Evolutionary conservation across 2,329 filamentous ascomycete genomes (phyloP).

Genomic region (Diaporthe capsici): DNA sequence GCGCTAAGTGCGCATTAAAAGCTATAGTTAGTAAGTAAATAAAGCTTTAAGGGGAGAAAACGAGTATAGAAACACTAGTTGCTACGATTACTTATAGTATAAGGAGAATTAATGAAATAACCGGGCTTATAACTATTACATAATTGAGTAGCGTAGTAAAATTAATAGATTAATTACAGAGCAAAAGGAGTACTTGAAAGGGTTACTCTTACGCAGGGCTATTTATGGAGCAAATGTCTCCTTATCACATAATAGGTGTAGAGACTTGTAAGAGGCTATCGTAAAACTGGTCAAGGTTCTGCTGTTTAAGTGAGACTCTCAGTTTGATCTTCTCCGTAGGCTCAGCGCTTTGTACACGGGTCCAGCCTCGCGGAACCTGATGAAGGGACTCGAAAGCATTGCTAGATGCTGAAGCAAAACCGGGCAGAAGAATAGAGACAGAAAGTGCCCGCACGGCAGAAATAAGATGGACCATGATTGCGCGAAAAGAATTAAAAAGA

Average conservation of each 20-base stretch:
- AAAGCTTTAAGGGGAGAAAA: no score
- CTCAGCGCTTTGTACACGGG: neutral
- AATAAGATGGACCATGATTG: neutral
- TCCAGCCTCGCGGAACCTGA: slow-evolving; percentile 34
- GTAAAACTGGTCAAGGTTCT: slow-evolving; percentile 35
- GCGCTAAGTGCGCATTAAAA: no score
- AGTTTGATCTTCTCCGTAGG: slow-evolving; percentile 15
- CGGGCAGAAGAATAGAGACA: slow-evolving; percentile 1
- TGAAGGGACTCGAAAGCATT: slow-evolving; percentile 26
- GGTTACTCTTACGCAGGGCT: no score
- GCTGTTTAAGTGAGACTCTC: slow-evolving; percentile 33
- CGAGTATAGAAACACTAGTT: no score
- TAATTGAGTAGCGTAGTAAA: no score
- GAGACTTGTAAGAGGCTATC: slow-evolving; percentile 22
- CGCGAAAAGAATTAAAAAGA: neutral
- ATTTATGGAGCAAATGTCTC: no score
- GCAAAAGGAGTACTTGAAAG: no score
- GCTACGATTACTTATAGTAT: no score
- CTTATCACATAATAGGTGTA: neutral
- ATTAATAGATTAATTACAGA: no score
- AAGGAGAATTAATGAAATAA: no score
- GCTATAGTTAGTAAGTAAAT: no score
- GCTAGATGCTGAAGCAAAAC: neutral
- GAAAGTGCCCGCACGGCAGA: neutral
- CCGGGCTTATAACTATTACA: no score